These are phyloP conservation scores for Penstemon newberryi DNA, from an alignment of 257 asterid species.

Conservation along the genomic window DNA sequence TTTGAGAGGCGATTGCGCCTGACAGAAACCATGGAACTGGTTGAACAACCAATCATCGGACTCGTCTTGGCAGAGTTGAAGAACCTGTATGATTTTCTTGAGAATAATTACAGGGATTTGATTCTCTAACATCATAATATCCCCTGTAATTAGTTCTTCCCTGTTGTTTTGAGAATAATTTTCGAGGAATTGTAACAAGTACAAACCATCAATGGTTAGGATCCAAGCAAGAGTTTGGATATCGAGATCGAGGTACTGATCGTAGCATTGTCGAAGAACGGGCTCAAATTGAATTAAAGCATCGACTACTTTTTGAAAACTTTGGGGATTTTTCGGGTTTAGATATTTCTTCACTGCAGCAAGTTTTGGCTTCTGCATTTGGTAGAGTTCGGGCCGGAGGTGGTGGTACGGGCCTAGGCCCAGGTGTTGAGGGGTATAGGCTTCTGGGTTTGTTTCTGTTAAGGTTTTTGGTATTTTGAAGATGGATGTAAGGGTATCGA, in stretches of 20 bases:
- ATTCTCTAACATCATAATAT: conserved; percentile 47
- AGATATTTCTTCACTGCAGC: conserved; percentile 32
- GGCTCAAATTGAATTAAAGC: conserved; percentile 36
- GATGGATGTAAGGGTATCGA: conserved; percentile 30
- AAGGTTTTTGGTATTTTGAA: conserved; percentile 41
- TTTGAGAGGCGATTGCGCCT: conserved; percentile 33
- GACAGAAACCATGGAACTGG: conserved; percentile 28
- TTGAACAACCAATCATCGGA: conserved; percentile 2
- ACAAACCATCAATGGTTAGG: conserved; percentile 45
- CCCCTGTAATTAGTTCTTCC: conserved; percentile 23
- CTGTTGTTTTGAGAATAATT: background rate
- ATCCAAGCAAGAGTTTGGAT: conserved; percentile 46
- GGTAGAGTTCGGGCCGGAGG: conserved; percentile 42
- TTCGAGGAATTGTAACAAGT: conserved; percentile 28
- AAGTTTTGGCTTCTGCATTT: conserved; percentile 46
- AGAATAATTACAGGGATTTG: conserved; percentile 41
- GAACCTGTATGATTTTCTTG: conserved; percentile 23
- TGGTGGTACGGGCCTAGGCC: conserved; percentile 59
- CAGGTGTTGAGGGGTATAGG: conserved; percentile 40
- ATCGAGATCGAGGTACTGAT: conserved; percentile 42
- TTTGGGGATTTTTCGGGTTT: conserved; percentile 25
- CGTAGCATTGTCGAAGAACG: conserved; percentile 38
- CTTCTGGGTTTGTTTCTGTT: conserved; percentile 38
- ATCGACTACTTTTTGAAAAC: conserved; percentile 27
- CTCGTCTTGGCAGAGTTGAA: background rate